phyloP scores from a whole-genome alignment of 139 green algal genomes.

The Chlorella sp. region DNA sequence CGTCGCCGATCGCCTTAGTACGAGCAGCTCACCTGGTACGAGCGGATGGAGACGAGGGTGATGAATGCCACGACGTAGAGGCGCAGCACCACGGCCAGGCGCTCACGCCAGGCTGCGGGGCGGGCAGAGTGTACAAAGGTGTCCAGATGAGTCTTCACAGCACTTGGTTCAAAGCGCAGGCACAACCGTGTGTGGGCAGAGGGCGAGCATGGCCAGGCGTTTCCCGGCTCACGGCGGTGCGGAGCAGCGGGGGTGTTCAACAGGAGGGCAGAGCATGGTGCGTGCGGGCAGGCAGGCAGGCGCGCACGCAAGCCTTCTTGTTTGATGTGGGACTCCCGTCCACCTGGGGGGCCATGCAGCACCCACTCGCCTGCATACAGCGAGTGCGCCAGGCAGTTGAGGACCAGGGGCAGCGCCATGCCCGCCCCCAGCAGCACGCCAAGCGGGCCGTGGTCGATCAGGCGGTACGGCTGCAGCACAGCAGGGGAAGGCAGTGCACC shows the following conservation, averaged over 20 bases:
- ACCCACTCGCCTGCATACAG: background rate
- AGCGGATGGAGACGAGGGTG: background rate
- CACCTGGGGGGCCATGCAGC: no score
- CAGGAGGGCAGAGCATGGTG: background rate
- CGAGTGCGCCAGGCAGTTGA: background rate
- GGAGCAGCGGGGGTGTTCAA: background rate
- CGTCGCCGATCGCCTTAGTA: background rate
- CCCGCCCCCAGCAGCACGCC: background rate
- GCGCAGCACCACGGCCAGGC: background rate
- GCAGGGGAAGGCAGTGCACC: background rate
- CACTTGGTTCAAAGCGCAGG: no score
- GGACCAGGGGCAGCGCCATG: background rate
- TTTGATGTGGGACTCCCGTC: background rate
- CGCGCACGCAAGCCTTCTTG: background rate
- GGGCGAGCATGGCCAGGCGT: no score
- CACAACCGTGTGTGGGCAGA: background rate
- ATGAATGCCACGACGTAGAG: slow-evolving; percentile 4
- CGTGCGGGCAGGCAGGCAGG: background rate
- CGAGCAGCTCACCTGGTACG: slow-evolving; percentile 9
- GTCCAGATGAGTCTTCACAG: no score
- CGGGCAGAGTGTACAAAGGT: no score
- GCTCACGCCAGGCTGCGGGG: slow-evolving; percentile 6
- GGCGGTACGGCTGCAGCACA: slow-evolving; percentile 7
- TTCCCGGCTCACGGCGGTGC: background rate
- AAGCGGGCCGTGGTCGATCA: background rate